A percentile compares a stretch with the other conserved stretches of the same genome.
Evolutionary conservation across 75 land plant species (phyloP).

Genomic region (Pinus tabuliformis): DNA sequence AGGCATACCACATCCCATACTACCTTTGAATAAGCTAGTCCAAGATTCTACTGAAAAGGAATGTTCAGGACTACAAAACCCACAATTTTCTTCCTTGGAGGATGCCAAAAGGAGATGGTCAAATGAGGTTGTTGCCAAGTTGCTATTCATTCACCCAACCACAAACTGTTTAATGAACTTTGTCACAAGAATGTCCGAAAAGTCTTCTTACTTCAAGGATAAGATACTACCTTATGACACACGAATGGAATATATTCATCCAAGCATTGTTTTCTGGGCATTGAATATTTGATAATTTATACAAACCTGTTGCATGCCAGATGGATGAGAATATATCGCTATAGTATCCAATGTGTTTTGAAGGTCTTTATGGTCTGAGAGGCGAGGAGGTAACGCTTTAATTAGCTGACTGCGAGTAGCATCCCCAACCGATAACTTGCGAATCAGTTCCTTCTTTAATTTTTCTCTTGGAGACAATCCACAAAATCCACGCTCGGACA

Average conservation of each 20-base stretch:
- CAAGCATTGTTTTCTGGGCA: not conserved
- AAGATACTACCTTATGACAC: not conserved
- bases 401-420: slow-evolving; percentile 90
- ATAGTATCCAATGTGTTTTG: slow-evolving; percentile 64
- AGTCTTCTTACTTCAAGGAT: not conserved
- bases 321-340: slow-evolving; percentile 78
- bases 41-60: too few species aligned
- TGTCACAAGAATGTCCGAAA: not conserved
- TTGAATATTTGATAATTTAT: not conserved
- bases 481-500: slow-evolving; percentile 80
- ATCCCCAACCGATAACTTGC: slow-evolving; percentile 76
- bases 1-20: too few species aligned
- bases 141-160: not conserved
- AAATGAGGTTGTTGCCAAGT: too few species aligned
- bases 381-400: slow-evolving; percentile 80
- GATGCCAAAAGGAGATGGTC: too few species aligned
- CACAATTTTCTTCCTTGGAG: too few species aligned
- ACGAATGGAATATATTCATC: not conserved
- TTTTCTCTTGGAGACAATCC: slow-evolving; percentile 62
- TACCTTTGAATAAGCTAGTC: too few species aligned
- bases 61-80: too few species aligned
- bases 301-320: slow-evolving; percentile 93
- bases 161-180: not conserved
- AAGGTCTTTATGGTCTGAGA: slow-evolving; percentile 66
- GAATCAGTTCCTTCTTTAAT: slow-evolving; percentile 76